phyloP scores from a whole-genome alignment of 805 yeast genomes.

The Metschnikowia lachancei region DNA sequence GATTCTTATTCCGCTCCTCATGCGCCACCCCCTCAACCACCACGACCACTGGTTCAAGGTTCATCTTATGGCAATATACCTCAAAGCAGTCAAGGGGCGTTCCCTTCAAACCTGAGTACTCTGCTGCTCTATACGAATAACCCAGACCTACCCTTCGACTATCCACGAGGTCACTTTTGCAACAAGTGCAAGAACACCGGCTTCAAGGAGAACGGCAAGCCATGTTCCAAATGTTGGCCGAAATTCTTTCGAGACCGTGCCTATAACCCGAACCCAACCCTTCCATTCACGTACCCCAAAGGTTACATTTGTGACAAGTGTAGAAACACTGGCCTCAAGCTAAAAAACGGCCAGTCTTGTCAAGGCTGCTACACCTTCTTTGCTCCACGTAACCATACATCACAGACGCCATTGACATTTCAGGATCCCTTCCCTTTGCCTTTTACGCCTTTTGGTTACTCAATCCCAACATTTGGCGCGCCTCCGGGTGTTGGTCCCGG shows the following conservation, averaged over 20 bases:
- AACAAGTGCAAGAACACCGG: constrained; percentile 37
- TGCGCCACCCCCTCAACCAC: constrained; percentile 5
- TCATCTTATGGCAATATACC: constrained; percentile 3
- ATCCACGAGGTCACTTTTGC: constrained; percentile 32
- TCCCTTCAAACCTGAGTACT: neutral
- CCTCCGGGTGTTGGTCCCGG: constrained; percentile 3
- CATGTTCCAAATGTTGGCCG: constrained; percentile 33
- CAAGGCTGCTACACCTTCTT: constrained; percentile 67
- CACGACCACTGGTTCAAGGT: constrained; percentile 11
- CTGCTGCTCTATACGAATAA: constrained; percentile 21
- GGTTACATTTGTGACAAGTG: constrained; percentile 66
- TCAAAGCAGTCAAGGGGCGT: neutral
- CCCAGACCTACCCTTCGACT: constrained; percentile 27
- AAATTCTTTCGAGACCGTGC: constrained; percentile 27
- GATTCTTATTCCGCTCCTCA: neutral
- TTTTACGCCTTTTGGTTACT: constrained; percentile 8
- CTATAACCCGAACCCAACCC: constrained; percentile 46
- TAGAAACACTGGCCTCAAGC: constrained; percentile 65
- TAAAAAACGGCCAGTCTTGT: constrained; percentile 64
- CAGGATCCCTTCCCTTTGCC: neutral
- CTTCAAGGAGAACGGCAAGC: constrained; percentile 26
- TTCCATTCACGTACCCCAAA: constrained; percentile 68
- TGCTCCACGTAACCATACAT: constrained; percentile 41
- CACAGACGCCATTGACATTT: constrained; percentile 3
- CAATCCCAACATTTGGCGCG: neutral